Conservation (phyloP, 1,139 yeast species). For the Hansenula lynferdii region DNA sequence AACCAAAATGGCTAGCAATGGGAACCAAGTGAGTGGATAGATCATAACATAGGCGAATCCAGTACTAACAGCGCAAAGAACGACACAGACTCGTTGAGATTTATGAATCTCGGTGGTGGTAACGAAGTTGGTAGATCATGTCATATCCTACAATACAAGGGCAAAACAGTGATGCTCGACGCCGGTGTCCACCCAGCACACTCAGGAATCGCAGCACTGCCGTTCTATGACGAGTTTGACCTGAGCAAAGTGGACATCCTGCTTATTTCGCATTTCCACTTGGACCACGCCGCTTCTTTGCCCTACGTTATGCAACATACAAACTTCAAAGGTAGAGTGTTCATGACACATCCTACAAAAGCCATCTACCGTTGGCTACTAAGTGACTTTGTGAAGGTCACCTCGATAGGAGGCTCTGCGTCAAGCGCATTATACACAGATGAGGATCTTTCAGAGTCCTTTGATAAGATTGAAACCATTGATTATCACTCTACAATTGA, state of each 20-base stretch:
- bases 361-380: conserved; percentile 95
- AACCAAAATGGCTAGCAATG: no score
- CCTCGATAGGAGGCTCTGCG: conserved; percentile 56
- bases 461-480: conserved; percentile 86
- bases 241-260: conserved; percentile 80
- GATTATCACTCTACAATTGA: conserved; percentile 96
- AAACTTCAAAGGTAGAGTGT: conserved; percentile 88
- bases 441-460: conserved; percentile 82
- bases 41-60: neutral
- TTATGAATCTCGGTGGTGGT: conserved; percentile 99
- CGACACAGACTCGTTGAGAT: conserved; percentile 48
- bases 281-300: conserved; percentile 96
- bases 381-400: conserved; percentile 91
- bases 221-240: conserved; percentile 94
- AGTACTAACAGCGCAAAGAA: neutral
- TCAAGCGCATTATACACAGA: conserved; percentile 62
- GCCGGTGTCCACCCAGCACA: conserved; percentile 98
- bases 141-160: conserved; percentile 87
- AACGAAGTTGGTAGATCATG: conserved; percentile 97
- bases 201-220: conserved; percentile 84
- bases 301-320: conserved; percentile 99
- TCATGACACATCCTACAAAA: conserved; percentile 98
- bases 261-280: conserved; percentile 89
- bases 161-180: conserved; percentile 95
- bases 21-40: no score